Percentiles rank a stretch among this genome's conserved stretches.
Conservation (phyloP, 768 basidiomycete species). For the Mycena vulgaris region DNA sequence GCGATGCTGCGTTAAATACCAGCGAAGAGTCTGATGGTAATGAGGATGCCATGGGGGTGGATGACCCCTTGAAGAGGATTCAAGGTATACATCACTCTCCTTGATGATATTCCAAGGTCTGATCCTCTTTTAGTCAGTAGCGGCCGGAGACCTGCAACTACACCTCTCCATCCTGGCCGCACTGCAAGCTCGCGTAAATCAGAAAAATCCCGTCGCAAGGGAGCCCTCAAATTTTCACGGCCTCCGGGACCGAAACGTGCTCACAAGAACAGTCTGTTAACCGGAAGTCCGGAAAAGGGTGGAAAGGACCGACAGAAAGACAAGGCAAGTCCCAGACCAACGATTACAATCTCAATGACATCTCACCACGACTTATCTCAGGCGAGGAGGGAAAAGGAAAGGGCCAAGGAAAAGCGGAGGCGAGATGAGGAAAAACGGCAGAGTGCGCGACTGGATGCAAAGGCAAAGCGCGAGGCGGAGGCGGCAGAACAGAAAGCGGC, state of each 20-base stretch:
- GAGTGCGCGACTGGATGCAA: too few relatives aligned
- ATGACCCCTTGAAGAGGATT: slow-evolving; percentile 14
- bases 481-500: background rate
- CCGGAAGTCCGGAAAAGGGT: slow-evolving; percentile 6
- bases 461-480: too few relatives aligned
- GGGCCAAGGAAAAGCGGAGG: too few relatives aligned
- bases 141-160: background rate
- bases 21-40: slow-evolving; percentile 6
- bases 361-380: background rate
- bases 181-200: too few relatives aligned
- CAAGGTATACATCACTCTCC: background rate
- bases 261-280: slow-evolving; percentile 3
- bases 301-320: background rate
- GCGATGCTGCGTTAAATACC: background rate
- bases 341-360: background rate
- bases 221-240: slow-evolving; percentile 3
- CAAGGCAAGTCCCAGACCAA: background rate
- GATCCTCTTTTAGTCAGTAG: background rate
- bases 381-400: too few relatives aligned
- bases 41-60: background rate
- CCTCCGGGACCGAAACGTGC: slow-evolving; percentile 3
- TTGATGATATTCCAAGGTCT: too few relatives aligned
- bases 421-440: background rate
- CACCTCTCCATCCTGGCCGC: background rate
- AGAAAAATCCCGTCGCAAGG: background rate